A percentile compares a stretch with the other conserved stretches of the same genome.
Conservation (phyloP, 345 rosid species). For the Theobroma cacao region DNA sequence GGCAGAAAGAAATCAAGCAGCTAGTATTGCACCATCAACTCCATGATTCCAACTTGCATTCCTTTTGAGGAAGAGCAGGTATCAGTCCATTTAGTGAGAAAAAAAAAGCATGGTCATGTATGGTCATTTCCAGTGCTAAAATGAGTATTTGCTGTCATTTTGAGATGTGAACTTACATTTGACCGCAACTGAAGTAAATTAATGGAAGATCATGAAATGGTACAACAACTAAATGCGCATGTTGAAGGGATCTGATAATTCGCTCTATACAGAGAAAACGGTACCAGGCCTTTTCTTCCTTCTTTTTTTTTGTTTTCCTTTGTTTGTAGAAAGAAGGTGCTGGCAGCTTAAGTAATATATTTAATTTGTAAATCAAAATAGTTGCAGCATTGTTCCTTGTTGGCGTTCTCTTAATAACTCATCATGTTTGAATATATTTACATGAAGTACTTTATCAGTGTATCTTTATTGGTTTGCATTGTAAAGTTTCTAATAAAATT, state of each 20-base stretch:
- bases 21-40: constrained; percentile 24
- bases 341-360: background rate
- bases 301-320: background rate
- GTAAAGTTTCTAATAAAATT: no score
- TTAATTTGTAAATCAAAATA: background rate
- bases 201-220: background rate
- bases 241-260: background rate
- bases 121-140: background rate
- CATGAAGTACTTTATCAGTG: background rate
- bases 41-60: constrained; percentile 20
- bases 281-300: background rate
- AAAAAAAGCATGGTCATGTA: background rate
- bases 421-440: background rate
- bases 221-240: background rate
- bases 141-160: constrained; percentile 1
- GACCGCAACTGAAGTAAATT: background rate
- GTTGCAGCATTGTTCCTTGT: constrained; percentile 2
- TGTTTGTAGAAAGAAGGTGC: background rate
- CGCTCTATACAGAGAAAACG: background rate
- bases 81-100: background rate
- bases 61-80: background rate
- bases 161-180: background rate
- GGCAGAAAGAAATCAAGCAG: constrained; percentile 44
- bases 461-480: background rate
- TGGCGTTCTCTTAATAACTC: background rate